Evolutionary conservation across 805 yeast species (phyloP), one percentile per base, ranked within the genome.

Genomic region (Yarrowia divulgata): DNA sequence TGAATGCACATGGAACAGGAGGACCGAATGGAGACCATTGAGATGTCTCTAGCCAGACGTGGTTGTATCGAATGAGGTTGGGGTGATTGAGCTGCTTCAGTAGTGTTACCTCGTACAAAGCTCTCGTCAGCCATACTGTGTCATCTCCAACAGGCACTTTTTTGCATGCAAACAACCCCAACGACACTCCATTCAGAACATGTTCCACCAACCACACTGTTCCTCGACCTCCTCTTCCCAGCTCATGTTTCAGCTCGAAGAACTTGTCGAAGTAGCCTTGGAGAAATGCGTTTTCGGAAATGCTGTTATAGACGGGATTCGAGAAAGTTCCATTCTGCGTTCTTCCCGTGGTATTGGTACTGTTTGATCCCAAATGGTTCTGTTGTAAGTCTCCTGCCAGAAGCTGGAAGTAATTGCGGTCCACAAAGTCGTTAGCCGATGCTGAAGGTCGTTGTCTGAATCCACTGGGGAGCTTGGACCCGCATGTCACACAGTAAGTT

Each of bases 191-290:
- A 70, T 90, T 88, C 45, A 93, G 80, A n/a, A 84, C 83, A 76
- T 93, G 97, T 69, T 88, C 91, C 7, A 93, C 97, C 75, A 91
- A 87, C 74, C 85, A 89, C 10, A 93, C 97, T 35, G 89, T 86
- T 0, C 97, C 97, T 73, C 91, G 86, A 6, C 97, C 90, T 0
- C 97, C 97, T 43, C 89, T 83, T 0, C 97, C 97, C 14, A 93
- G 78, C 1, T 84, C 79, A 0, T 85, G 83, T 14, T 87, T 78
- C 40, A 85, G 84, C 49, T 81, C 83, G 79, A 93, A 93, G 76
- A 93, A 79, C 35, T 77, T 86, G 23, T 83, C 81, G 73, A 89
- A 93, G 76, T 93, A 93, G 3, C 97, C 97, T 71, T 90, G 96
- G 62, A 90, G 88, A 74, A 91, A 90, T 3, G 93, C 81, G 7